Percentiles rank a stretch among this genome's conserved stretches.
Conservation (phyloP, 108 stramenopile genomes). For the Licmophora abbreviata region DNA sequence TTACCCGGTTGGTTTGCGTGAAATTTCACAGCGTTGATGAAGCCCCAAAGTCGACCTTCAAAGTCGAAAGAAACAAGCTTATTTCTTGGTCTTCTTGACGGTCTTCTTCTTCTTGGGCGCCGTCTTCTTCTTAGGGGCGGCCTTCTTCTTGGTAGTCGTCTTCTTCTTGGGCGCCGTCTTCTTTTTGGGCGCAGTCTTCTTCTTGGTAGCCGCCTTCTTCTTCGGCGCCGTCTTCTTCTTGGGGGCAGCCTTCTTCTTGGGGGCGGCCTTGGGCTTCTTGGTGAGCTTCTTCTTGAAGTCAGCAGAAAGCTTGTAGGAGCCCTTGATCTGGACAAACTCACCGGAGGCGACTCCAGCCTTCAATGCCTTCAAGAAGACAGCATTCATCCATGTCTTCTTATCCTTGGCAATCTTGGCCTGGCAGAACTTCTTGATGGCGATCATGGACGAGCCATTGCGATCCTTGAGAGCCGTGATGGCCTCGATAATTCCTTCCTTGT, state of each 20-base stretch:
- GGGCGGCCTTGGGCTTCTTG: conserved; percentile 21
- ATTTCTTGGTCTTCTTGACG: conserved; percentile 21
- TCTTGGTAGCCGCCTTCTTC: conserved; percentile 33
- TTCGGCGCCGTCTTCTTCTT: conserved; percentile 22
- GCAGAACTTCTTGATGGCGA: conserved; percentile 43
- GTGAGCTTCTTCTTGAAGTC: conserved; percentile 41
- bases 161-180: conserved; percentile 20
- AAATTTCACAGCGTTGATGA: no score
- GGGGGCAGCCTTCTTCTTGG: conserved; percentile 21
- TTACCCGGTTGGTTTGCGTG: no score
- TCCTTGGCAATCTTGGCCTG: conserved; percentile 36
- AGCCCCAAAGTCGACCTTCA: no score
- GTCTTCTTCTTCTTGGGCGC: conserved; percentile 20
- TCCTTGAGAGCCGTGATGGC: conserved; percentile 41
- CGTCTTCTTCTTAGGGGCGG: conserved; percentile 15
- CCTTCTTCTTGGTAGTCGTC: conserved; percentile 22
- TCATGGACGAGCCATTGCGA: conserved; percentile 32
- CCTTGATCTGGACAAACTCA: conserved; percentile 34
- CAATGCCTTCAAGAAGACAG: conserved; percentile 28
- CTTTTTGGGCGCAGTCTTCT: conserved; percentile 34
- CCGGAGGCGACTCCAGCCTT: conserved; percentile 32
- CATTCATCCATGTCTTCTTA: conserved; percentile 65
- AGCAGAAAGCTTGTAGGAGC: conserved; percentile 36
- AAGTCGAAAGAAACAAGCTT: no score
- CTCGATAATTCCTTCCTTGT: conserved; percentile 47